Evolutionary conservation across 2,329 filamentous ascomycete species (phyloP).

Genomic region (Nemania sp.): DNA sequence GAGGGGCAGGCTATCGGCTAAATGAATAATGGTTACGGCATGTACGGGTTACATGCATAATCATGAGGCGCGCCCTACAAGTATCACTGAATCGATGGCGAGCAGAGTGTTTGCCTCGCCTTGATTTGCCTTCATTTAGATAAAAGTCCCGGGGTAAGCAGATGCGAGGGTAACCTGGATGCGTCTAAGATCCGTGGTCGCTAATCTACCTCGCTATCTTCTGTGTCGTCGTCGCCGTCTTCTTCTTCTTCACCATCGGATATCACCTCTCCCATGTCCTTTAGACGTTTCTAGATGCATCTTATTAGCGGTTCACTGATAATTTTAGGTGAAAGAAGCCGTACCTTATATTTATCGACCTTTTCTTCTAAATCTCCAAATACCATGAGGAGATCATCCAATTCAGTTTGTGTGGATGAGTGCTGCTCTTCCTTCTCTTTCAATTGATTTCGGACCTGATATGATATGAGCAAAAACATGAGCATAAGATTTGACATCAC

Average conservation of each 20-base stretch:
- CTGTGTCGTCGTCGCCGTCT: slow-evolving; percentile 51
- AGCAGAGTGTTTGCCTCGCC: slow-evolving; percentile 1
- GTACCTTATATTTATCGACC: slow-evolving; percentile 72
- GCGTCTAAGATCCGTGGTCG: not conserved
- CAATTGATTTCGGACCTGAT: slow-evolving; percentile 35
- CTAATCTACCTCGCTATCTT: slow-evolving; percentile 38
- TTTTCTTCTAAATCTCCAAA: slow-evolving; percentile 82
- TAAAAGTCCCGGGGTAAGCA: not conserved
- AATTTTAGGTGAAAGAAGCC: slow-evolving; percentile 29
- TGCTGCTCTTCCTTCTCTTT: slow-evolving; percentile 63
- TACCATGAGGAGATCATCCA: slow-evolving; percentile 81
- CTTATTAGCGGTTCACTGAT: slow-evolving; percentile 18
- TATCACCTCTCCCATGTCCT: slow-evolving; percentile 68
- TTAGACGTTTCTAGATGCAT: slow-evolving; percentile 57
- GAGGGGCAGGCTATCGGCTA: slow-evolving; percentile 26
- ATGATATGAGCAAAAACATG: slow-evolving; percentile 20
- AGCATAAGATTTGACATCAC: slow-evolving; percentile 6
- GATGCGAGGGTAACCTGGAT: not conserved
- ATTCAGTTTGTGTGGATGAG: slow-evolving; percentile 67
- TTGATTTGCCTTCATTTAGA: not conserved
- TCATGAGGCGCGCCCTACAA: not conserved
- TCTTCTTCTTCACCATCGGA: slow-evolving; percentile 73
- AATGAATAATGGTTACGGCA: slow-evolving; percentile 26
- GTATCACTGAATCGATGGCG: slow-evolving; percentile 1
- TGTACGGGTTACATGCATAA: slow-evolving; percentile 24